Base-by-base conservation (phyloP, 805 yeast genomes). In the Ogataea methylovora region DNA sequence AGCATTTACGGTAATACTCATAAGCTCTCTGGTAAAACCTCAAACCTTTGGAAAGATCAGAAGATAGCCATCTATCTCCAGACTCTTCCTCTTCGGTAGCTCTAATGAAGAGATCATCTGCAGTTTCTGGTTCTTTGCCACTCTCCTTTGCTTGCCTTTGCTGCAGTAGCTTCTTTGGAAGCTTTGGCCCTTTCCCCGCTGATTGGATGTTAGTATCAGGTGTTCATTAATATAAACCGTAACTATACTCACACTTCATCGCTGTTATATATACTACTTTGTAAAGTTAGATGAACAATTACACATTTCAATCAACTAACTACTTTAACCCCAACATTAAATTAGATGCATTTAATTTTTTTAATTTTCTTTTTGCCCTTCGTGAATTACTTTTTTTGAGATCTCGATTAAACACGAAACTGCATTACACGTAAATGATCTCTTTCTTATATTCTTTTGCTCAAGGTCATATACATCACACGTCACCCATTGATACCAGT, bases 51-150 rank as follows among this genome's bases (percentile, higher is more conserved):
- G 81, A 58, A 5, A 79, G 50, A 44, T 81, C 88, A 0, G 84
- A 74, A 1, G 73, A 62, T 5, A 74, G 51, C 86, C 87, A 82
- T 30, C 88, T 53, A 47, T 81, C 88, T 0, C 85, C 90, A n/a
- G 73, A 68, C 38, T 81, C 88, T 48, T 81, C 90, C 36, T 73
- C 76, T 9, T 60, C 61, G 1, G 77, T 63, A 1, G 77, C 90
- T 33, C 58, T 58, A 22, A 71, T 76, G n/a, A 78, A 61, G 34
- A 47, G 67, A 4, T 76, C 84, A 22, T 71, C 73, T 0, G 70
- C 63, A 1, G 76, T 65, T 5, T 57, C 51, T 5, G 69, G 69
- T 9, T 45, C 48, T 28, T 23, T 29, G 27, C 5, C 22, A 19
- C 20, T 26, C 28, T 30, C 34, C 32, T 29, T 40, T 31, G 20